A percentile compares a stretch with the other conserved stretches of the same genome.
phyloP scores from a whole-genome alignment of 2,329 filamentous ascomycete species.

The Fonsecaea pedrosoi region DNA sequence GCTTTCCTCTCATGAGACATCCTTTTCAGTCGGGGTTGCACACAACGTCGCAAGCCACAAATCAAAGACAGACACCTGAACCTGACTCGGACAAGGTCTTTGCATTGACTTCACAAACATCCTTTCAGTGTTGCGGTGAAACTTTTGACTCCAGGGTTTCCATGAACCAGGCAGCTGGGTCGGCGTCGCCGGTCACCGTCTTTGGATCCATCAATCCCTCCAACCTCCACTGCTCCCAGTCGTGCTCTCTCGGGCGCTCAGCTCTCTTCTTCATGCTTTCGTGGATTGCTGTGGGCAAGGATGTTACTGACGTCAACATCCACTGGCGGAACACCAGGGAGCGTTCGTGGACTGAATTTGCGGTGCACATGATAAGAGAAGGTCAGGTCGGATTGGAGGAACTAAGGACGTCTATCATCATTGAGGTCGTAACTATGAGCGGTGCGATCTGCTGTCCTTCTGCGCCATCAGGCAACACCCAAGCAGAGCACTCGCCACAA shows the following conservation, averaged over 20 bases:
- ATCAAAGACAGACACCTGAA: neutral
- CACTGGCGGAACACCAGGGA: neutral
- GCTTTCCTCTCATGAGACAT: neutral
- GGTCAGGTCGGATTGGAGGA: neutral
- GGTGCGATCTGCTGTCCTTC: constrained; percentile 1
- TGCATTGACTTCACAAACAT: neutral
- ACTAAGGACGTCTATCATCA: neutral
- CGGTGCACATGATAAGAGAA: neutral
- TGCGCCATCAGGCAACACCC: neutral
- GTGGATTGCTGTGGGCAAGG: neutral
- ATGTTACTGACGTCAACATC: neutral
- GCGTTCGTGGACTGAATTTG: neutral
- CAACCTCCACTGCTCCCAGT: neutral
- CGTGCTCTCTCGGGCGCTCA: neutral
- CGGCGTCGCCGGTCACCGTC: neutral
- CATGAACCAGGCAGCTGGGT: neutral
- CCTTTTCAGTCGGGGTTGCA: neutral
- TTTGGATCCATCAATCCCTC: neutral
- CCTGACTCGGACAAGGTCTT: neutral
- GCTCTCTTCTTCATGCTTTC: neutral
- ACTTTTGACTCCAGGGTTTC: neutral
- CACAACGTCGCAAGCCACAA: neutral
- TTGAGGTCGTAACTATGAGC: neutral
- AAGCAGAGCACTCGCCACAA: neutral
- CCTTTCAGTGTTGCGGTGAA: neutral